Evolutionary conservation across 2,329 filamentous ascomycete species (phyloP).

Genomic region (Aspergillus tamarii): DNA sequence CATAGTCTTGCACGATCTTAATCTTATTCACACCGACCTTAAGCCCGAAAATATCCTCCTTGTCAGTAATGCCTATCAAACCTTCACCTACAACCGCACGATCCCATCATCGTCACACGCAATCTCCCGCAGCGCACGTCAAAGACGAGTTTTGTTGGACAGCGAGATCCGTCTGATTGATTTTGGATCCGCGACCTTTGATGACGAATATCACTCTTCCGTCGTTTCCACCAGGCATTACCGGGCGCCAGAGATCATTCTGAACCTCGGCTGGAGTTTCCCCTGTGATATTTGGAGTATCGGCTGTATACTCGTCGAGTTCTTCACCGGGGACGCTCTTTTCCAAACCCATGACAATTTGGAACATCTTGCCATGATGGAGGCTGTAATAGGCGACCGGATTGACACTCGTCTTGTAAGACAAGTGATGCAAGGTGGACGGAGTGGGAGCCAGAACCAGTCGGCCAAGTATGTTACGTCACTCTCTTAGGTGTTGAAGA

Average conservation of each 20-base stretch:
- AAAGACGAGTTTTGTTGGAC: constrained; percentile 65
- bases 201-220: constrained; percentile 70
- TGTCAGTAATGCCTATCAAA: constrained; percentile 67
- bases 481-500: constrained; percentile 20
- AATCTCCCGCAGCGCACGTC: constrained; percentile 60
- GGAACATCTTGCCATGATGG: constrained; percentile 72
- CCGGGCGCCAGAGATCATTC: constrained; percentile 68
- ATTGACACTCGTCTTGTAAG: constrained; percentile 60
- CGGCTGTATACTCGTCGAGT: constrained; percentile 69
- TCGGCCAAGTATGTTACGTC: constrained; percentile 56
- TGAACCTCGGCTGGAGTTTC: constrained; percentile 69
- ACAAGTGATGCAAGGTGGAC: constrained; percentile 54
- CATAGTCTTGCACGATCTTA: constrained; percentile 89
- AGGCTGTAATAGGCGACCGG: constrained; percentile 60
- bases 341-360: constrained; percentile 72
- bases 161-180: constrained; percentile 70
- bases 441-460: constrained; percentile 54
- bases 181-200: constrained; percentile 69
- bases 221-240: constrained; percentile 70
- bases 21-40: constrained; percentile 87
- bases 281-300: constrained; percentile 73
- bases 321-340: constrained; percentile 68
- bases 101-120: constrained; percentile 67
- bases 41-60: constrained; percentile 71
- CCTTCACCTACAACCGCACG: constrained; percentile 69